Percentiles rank a stretch among this genome's conserved stretches.
Evolutionary conservation across 495 filamentous ascomycete species (phyloP).

Genomic region (Neurospora sp.): DNA sequence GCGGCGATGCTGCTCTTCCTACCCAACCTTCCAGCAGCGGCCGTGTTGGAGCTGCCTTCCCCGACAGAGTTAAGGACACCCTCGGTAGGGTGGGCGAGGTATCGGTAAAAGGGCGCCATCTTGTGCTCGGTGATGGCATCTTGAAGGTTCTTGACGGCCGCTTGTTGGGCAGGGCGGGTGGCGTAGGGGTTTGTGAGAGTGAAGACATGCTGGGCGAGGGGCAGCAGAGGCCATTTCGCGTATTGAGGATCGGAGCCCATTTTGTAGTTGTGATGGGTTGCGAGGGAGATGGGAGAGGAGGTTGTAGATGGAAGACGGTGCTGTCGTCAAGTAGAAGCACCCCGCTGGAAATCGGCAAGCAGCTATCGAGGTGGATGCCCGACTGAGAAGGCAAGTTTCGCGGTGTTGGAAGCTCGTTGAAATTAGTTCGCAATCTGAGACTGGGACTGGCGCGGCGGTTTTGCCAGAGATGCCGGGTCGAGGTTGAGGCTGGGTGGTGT

Average conservation of each 20-base stretch:
- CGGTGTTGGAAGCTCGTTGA: neutral
- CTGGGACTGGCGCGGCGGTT: neutral
- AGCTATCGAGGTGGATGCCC: neutral
- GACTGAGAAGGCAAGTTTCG: neutral
- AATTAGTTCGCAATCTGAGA: neutral
- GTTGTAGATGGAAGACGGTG: neutral
- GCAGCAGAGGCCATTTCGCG: conserved; percentile 85
- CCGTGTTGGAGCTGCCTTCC: conserved; percentile 48
- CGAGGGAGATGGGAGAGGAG: neutral
- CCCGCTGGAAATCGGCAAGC: neutral
- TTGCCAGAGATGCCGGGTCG: neutral
- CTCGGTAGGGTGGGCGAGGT: conserved; percentile 87
- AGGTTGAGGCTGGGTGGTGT: neutral
- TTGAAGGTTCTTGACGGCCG: conserved; percentile 73
- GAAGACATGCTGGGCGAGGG: conserved; percentile 94
- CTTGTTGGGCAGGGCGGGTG: conserved; percentile 52
- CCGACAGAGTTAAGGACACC: conserved; percentile 75
- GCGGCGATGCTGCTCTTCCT: conserved; percentile 50
- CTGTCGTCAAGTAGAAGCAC: neutral
- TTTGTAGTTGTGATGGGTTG: conserved; percentile 2
- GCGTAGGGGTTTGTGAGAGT: conserved; percentile 85
- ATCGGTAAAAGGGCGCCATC: conserved; percentile 94
- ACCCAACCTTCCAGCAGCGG: conserved; percentile 32
- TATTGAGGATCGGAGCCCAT: conserved; percentile 98
- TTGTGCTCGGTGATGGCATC: conserved; percentile 87